These are phyloP conservation scores for Colletotrichum trifolii DNA, from an alignment of 2,329 filamentous ascomycete genomes.

Conservation along the genomic window DNA sequence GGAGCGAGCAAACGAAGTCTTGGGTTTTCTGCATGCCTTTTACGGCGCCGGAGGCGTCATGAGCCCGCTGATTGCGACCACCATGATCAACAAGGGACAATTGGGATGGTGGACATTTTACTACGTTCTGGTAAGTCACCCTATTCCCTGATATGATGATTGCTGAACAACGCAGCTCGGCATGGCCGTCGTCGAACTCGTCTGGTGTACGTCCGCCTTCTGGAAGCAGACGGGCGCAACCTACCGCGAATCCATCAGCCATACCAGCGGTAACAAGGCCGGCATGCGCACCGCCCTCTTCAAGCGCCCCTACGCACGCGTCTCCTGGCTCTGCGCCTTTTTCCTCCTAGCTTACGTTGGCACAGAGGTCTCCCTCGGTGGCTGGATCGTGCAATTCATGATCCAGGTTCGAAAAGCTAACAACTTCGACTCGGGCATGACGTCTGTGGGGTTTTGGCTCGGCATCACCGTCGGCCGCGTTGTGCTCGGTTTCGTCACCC, in stretches of 20 bases:
- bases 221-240: conserved; percentile 66
- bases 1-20: conserved; percentile 74
- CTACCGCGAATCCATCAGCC: conserved; percentile 56
- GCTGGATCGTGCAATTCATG: conserved; percentile 90
- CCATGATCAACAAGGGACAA: conserved; percentile 71
- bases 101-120: conserved; percentile 79
- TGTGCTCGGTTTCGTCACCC: conserved; percentile 79
- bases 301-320: conserved; percentile 54
- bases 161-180: conserved; percentile 54
- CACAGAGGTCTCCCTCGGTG: conserved; percentile 78
- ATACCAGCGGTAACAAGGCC: conserved; percentile 42
- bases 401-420: conserved; percentile 76
- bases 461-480: conserved; percentile 80
- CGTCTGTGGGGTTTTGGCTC: conserved; percentile 84
- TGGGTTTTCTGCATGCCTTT: conserved; percentile 75
- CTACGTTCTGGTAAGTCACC: conserved; percentile 73
- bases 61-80: conserved; percentile 76
- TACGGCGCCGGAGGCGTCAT: conserved; percentile 77
- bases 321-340: conserved; percentile 76
- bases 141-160: background rate
- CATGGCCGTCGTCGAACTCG: conserved; percentile 65
- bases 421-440: conserved; percentile 78
- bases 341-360: conserved; percentile 84
- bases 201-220: conserved; percentile 62
- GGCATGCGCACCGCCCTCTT: conserved; percentile 53